Conservation (phyloP, 148 eudicot genomes). For the Rhododendron molle region DNA sequence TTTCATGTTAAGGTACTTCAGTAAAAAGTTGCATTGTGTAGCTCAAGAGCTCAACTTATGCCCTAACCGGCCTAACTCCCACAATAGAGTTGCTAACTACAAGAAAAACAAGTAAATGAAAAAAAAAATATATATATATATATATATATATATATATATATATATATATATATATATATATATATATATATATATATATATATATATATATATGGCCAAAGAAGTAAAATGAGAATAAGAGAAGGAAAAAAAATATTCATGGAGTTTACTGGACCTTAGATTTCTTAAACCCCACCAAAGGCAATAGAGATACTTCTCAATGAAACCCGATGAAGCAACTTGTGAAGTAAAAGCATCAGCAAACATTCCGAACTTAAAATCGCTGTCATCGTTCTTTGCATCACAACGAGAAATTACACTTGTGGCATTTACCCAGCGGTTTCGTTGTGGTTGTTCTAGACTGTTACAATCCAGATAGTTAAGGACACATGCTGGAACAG, state of each 20-base stretch:
- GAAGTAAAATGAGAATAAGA: not conserved
- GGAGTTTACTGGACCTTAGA: constrained; percentile 45
- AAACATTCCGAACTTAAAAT: constrained; percentile 86
- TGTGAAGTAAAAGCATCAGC: constrained; percentile 67
- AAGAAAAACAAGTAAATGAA: not conserved
- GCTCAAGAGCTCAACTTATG: not conserved
- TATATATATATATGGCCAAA: not conserved
- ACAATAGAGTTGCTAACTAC: not conserved
- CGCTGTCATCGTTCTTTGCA: constrained; percentile 50
- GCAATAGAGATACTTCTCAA: constrained; percentile 71
- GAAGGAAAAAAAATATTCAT: not conserved
- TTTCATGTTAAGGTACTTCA: not conserved
- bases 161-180: no score
- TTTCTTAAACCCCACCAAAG: constrained; percentile 90
- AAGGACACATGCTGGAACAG: constrained; percentile 36
- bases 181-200: no score
- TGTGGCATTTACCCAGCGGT: constrained; percentile 60
- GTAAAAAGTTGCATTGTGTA: not conserved
- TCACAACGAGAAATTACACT: constrained; percentile 42
- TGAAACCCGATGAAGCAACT: constrained; percentile 63
- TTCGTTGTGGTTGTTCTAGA: constrained; percentile 29
- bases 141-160: no score
- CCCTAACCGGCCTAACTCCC: not conserved
- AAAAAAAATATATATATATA: no score
- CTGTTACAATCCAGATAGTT: constrained; percentile 63